Evolutionary conservation across 1,284 basidiomycete genomes (phyloP), one percentile per base, ranked within the genome.

Genomic region (Ustilago shanxiensis): DNA sequence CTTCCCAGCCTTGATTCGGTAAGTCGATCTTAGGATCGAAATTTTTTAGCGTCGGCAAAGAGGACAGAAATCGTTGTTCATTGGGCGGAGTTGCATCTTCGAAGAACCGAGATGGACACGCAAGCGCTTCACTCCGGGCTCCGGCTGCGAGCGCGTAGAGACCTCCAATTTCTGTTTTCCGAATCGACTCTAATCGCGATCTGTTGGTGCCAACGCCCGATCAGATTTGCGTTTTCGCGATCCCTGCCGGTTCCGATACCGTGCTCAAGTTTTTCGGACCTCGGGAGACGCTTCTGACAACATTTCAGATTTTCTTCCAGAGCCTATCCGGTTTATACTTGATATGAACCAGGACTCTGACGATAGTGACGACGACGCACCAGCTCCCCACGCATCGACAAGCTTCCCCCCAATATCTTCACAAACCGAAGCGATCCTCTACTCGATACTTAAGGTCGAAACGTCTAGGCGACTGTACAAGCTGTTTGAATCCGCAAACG

Each of bases 221-320:
- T 26, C 14, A 4, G 2, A 28, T 1, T 29, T 45, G n/a, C n/a
- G n/a, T n/a, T n/a, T n/a, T n/a, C n/a, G n/a, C 13, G 37, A 53
- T 53, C 33, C 29, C 14, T 47, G 18, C 20, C 60, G 44, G 60
- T 37, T 56, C 53, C 54, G 53, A 41, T 24, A 31, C n/a, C n/a
- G n/a, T 57, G 26, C 35, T 28, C 29, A 35, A 26, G 33, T 57
- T 56, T 47, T 41, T n/a, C 51, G 60, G 60, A 16, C 18, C 9
- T 61, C 51, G 50, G 50, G 52, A 54, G 52, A 49, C 52, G n/a
- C 29, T 14, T 50, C 37, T 60, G 52, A 11, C 9, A 44, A 59
- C 61, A 49, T 41, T 64, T 63, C 51, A 44, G 33, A 35, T 45
- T 57, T 64, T 64, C 45, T 57, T 56, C 54, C 54, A 14, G 18